Evolutionary conservation across 768 basidiomycete genomes (phyloP).

Genomic region (Royoungia palumana): DNA sequence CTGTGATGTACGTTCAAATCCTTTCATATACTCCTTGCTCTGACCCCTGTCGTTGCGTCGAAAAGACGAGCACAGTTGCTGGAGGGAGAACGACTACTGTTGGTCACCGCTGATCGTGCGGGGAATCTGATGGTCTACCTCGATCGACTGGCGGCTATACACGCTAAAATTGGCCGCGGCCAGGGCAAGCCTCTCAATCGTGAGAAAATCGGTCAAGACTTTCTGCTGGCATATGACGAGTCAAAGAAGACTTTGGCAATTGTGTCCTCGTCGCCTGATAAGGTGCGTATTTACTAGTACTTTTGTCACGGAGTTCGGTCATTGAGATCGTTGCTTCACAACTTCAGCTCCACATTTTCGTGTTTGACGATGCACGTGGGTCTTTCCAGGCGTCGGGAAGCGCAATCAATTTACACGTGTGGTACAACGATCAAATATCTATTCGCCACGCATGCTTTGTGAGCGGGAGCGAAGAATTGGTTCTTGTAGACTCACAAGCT

Average conservation of each 20-base stretch:
- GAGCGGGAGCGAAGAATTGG: constrained; percentile 48
- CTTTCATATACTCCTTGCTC: neutral
- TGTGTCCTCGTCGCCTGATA: constrained; percentile 39
- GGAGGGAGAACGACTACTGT: constrained; percentile 37
- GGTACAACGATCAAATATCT: constrained; percentile 36
- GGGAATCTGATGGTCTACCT: constrained; percentile 39
- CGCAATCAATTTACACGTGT: constrained; percentile 38
- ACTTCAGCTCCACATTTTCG: constrained; percentile 43
- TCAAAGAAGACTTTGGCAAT: constrained; percentile 46
- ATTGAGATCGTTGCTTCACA: constrained; percentile 7
- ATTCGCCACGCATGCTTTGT: constrained; percentile 44
- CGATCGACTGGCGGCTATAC: constrained; percentile 33
- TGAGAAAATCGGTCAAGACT: constrained; percentile 45
- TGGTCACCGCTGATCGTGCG: constrained; percentile 37
- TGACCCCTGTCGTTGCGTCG: neutral
- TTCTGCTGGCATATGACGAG: constrained; percentile 52
- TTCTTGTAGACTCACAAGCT: constrained; percentile 43
- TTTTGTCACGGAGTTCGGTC: neutral
- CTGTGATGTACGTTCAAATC: constrained; percentile 13
- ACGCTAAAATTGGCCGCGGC: constrained; percentile 26
- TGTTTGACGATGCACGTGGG: constrained; percentile 44
- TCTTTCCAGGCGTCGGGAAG: constrained; percentile 40
- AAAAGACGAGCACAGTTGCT: constrained; percentile 41
- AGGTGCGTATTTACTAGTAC: constrained; percentile 31
- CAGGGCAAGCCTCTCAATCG: constrained; percentile 35